Evolutionary conservation across 2,329 filamentous ascomycete species (phyloP).

Genomic region (Fusarium musae): DNA sequence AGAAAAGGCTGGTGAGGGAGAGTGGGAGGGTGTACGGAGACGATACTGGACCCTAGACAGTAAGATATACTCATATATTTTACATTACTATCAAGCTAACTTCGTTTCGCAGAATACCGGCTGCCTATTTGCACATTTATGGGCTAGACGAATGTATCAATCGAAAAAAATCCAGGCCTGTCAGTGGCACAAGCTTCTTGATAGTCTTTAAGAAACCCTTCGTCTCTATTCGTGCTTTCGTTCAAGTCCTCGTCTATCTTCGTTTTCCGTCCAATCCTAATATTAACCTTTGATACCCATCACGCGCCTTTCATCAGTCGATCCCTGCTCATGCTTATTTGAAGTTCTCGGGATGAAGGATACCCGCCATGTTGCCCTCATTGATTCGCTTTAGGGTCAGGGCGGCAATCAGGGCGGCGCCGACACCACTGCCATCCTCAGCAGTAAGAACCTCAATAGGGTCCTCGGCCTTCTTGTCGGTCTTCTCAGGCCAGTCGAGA

Average conservation of each 20-base stretch:
- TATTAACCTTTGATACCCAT: slow-evolving; percentile 25
- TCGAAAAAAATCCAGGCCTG: slow-evolving; percentile 1
- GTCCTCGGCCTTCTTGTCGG: slow-evolving; percentile 77
- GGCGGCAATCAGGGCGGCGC: slow-evolving; percentile 90
- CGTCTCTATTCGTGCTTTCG: slow-evolving; percentile 27
- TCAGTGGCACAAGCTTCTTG: slow-evolving; percentile 26
- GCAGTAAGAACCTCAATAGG: slow-evolving; percentile 88
- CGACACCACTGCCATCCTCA: slow-evolving; percentile 97
- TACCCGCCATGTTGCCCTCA: slow-evolving; percentile 71
- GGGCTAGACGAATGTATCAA: slow-evolving; percentile 56
- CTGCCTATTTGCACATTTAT: slow-evolving; percentile 81
- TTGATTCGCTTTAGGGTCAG: slow-evolving; percentile 73
- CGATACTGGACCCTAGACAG: slow-evolving; percentile 89
- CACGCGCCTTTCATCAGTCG: slow-evolving; percentile 18
- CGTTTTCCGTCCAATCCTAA: slow-evolving; percentile 29
- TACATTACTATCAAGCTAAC: slow-evolving; percentile 34
- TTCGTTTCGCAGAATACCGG: slow-evolving; percentile 67
- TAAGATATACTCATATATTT: slow-evolving; percentile 51
- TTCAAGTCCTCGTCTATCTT: slow-evolving; percentile 38
- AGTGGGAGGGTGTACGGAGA: slow-evolving; percentile 89
- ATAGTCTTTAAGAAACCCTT: slow-evolving; percentile 21
- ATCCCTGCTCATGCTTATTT: slow-evolving; percentile 39
- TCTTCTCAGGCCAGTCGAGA: slow-evolving; percentile 87
- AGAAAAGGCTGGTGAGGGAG: slow-evolving; percentile 72
- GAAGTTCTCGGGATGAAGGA: slow-evolving; percentile 73